Percentiles rank a stretch among this genome's conserved stretches.
Evolutionary conservation across 2,329 filamentous ascomycete genomes (phyloP).

Genomic region (Fusarium torreyae): DNA sequence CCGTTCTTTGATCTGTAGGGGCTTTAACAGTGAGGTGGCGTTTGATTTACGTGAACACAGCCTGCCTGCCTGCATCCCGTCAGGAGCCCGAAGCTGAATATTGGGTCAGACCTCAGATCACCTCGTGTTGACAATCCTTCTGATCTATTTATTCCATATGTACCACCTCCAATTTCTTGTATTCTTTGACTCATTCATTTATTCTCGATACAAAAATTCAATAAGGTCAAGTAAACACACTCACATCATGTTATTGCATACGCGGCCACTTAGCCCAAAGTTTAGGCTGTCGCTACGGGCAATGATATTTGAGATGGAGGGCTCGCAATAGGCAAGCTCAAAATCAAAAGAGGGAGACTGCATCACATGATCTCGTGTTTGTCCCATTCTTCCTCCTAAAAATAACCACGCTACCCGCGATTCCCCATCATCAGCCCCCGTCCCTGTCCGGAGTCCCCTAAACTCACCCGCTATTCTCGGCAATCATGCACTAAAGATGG

Average conservation of each 20-base stretch:
- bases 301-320: constrained; percentile 6
- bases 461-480: constrained; percentile 39
- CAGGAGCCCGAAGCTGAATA: too few relatives aligned
- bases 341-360: constrained; percentile 16
- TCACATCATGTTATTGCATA: not conserved
- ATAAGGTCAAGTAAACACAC: constrained; percentile 2
- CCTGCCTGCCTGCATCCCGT: too few relatives aligned
- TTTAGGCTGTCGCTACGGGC: constrained; percentile 14
- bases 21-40: not conserved
- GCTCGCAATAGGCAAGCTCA: constrained; percentile 25
- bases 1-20: too few relatives aligned
- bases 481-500: constrained; percentile 44
- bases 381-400: constrained; percentile 39
- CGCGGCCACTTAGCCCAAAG: constrained; percentile 2
- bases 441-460: constrained; percentile 32
- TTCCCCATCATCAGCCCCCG: constrained; percentile 2
- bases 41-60: not conserved
- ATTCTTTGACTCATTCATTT: too few relatives aligned
- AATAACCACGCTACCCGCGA: constrained; percentile 37
- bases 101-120: too few relatives aligned
- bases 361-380: constrained; percentile 54
- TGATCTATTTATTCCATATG: too few relatives aligned
- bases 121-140: too few relatives aligned
- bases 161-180: not conserved
- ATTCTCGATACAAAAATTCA: not conserved